Evolutionary conservation across 148 eudicot genomes (phyloP).

Genomic region (Rhododendron ovatum): DNA sequence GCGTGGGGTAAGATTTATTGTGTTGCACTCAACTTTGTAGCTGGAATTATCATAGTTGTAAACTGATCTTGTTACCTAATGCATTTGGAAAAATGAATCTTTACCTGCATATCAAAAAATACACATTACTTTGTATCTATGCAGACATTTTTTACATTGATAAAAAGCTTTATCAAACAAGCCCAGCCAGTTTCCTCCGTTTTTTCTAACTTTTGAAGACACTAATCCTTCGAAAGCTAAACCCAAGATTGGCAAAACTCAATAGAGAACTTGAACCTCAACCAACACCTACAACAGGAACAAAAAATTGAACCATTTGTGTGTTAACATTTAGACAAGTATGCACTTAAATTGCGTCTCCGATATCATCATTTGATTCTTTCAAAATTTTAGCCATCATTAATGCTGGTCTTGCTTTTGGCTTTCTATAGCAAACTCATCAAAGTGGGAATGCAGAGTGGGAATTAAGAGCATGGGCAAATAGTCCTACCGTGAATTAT

Average conservation of each 20-base stretch:
- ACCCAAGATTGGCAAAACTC: not conserved
- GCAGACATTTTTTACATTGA: not conserved
- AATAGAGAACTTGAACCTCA: not conserved
- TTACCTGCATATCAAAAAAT: not conserved
- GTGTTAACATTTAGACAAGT: not conserved
- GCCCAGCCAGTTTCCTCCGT: not conserved
- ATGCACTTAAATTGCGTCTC: constrained; percentile 7
- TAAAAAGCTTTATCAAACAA: not conserved
- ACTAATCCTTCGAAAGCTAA: not conserved
- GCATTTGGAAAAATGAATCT: not conserved
- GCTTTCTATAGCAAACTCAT: constrained; percentile 49
- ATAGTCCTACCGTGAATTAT: no score
- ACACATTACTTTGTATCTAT: not conserved
- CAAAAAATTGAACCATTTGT: not conserved
- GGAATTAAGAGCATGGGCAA: no score
- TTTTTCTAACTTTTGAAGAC: not conserved
- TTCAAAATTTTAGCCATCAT: constrained; percentile 45
- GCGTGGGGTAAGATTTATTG: constrained; percentile 38
- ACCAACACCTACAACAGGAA: not conserved
- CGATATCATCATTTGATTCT: constrained; percentile 21
- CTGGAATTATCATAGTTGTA: not conserved
- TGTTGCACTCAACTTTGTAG: not conserved
- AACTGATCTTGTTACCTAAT: not conserved
- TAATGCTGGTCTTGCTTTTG: constrained; percentile 50
- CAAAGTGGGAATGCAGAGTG: no score